Evolutionary conservation across 441 rosid genomes (phyloP).

Genomic region (Aleurites moluccanus): DNA sequence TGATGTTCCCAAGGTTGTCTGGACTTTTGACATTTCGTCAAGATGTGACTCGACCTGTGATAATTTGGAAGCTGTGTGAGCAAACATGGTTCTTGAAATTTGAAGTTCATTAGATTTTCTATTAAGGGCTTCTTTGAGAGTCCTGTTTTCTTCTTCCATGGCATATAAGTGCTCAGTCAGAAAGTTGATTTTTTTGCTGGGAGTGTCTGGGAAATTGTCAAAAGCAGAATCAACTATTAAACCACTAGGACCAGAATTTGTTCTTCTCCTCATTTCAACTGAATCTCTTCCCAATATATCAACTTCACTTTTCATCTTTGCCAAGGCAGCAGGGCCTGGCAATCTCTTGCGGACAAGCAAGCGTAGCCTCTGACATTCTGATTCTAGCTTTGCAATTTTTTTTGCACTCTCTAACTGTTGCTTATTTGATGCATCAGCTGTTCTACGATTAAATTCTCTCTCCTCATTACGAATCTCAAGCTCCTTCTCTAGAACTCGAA

Average conservation of each 20-base stretch:
- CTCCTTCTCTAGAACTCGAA: conserved; percentile 79
- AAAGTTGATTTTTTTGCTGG: conserved; percentile 37
- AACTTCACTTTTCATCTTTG: conserved; percentile 76
- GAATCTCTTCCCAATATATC: conserved; percentile 60
- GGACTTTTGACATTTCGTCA: conserved; percentile 50
- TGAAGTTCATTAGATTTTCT: conserved; percentile 72
- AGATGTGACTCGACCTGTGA: conserved; percentile 63
- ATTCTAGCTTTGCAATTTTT: conserved; percentile 82
- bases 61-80: conserved; percentile 59
- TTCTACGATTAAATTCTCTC: conserved; percentile 65
- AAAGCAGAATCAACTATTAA: conserved; percentile 31
- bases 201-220: conserved; percentile 35
- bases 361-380: conserved; percentile 86
- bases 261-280: conserved; percentile 46
- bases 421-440: conserved; percentile 69
- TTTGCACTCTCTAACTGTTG: conserved; percentile 71
- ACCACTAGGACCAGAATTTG: conserved; percentile 37
- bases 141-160: conserved; percentile 83
- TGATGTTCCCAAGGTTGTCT: conserved; percentile 41
- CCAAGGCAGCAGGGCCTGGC: conserved; percentile 75
- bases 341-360: conserved; percentile 69
- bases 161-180: conserved; percentile 60
- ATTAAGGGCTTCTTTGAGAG: conserved; percentile 62
- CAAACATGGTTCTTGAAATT: conserved; percentile 57
- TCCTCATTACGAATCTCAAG: conserved; percentile 81